Base-by-base conservation (phyloP, 164 flowering plant species). In the Houttuynia cordata region DNA sequence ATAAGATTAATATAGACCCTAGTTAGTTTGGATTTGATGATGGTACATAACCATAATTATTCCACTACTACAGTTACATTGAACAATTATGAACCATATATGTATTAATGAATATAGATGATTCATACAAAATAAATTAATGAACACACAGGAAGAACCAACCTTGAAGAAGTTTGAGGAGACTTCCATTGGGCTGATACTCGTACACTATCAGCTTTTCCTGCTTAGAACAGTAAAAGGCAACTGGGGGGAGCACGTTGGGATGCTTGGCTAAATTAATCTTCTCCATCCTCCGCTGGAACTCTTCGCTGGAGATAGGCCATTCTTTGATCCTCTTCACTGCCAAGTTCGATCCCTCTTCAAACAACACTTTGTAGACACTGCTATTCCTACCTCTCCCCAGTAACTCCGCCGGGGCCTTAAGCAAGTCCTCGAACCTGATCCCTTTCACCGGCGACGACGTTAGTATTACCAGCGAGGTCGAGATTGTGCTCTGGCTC, bases 121-220 rank as follows among this genome's bases (percentile, higher is more conserved):
- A n/a, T n/a, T n/a, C n/a, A n/a, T n/a, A n/a, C n/a, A n/a, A n/a
- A n/a, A n/a, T n/a, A n/a, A n/a, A n/a, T n/a, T n/a, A n/a, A n/a
- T n/a, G n/a, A n/a, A n/a, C n/a, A n/a, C n/a, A n/a, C n/a, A n/a
- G 24, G 7, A n/a, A 10, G 24, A 53, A 6, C 0, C 7, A 20
- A 82, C 89, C 87, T 51, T 83, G 84, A 51, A 86, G 86, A 53
- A 78, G 70, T 12, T 62, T 69, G 76, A 78, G 78, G 57, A 86
- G 84, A 62, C 84, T 83, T 40, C 93, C 89, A 70, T 82, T 76
- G 19, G 61, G 69, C 64, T 75, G 86, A 57, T 69, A 82, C 24
- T 76, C 79, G 68, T 86, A 86, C 21, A 81, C 89, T 67, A 82
- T 47, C 61, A 86, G 93, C 76, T 83, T 83, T 73, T 86, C 89